Evolutionary conservation across 1,139 yeast species (phyloP).

Genomic region (Hansenula anomala): DNA sequence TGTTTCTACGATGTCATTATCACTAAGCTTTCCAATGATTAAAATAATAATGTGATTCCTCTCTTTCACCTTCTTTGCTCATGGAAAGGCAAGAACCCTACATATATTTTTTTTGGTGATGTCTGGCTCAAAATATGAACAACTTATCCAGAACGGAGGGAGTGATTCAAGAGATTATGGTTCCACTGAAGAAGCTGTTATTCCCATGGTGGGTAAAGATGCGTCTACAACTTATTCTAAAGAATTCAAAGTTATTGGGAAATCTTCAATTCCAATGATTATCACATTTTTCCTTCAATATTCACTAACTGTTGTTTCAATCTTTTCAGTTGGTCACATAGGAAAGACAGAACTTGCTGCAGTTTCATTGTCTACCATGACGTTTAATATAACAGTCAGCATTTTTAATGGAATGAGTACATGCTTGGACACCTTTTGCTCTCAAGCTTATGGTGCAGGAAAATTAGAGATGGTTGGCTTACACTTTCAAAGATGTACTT

Average conservation of each 20-base stretch:
- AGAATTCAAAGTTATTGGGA: constrained; percentile 24
- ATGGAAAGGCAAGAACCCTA: too few species aligned
- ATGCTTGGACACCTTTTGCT: constrained; percentile 42
- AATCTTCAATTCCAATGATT: constrained; percentile 51
- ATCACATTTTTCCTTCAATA: constrained; percentile 72
- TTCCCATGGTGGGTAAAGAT: background rate
- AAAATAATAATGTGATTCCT: too few species aligned
- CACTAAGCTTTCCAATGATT: too few species aligned
- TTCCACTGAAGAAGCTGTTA: constrained; percentile 3
- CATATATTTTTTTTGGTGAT: too few species aligned
- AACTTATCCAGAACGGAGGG: background rate
- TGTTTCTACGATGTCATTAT: too few species aligned
- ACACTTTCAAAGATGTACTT: constrained; percentile 34
- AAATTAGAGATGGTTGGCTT: constrained; percentile 30
- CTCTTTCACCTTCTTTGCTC: too few species aligned
- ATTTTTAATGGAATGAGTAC: constrained; percentile 48
- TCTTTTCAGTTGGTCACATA: constrained; percentile 72
- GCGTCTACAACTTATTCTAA: constrained; percentile 16
- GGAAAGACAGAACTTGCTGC: constrained; percentile 70
- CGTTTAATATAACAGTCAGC: constrained; percentile 41
- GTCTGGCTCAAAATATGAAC: background rate
- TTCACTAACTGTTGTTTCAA: constrained; percentile 73
- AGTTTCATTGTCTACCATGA: constrained; percentile 40
- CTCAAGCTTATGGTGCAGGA: constrained; percentile 41
- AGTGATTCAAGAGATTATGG: background rate